phyloP scores from a whole-genome alignment of 495 filamentous ascomycete species.

The Chaetomium tenue region DNA sequence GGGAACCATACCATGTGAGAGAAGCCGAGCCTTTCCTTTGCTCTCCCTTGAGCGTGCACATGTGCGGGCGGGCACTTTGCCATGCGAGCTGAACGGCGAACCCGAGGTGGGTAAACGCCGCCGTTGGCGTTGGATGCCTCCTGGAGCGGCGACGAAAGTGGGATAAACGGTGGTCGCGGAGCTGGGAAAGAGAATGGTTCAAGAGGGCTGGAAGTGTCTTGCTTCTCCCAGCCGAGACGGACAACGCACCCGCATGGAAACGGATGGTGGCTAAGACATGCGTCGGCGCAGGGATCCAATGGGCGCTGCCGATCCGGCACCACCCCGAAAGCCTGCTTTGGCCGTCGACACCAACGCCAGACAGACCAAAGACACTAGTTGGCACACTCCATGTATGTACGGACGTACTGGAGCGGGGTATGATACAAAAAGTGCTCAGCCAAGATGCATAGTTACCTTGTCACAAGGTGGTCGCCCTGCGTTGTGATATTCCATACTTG shows the following conservation, averaged over 20 bases:
- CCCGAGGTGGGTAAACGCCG: background rate
- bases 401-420: background rate
- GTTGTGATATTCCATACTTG: background rate
- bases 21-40: background rate
- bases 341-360: background rate
- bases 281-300: constrained; percentile 15
- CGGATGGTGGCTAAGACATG: constrained; percentile 9
- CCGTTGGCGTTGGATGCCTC: constrained; percentile 1
- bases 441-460: background rate
- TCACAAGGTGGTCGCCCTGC: background rate
- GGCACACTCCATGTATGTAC: background rate
- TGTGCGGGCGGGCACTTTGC: background rate
- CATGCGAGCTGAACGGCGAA: constrained; percentile 3
- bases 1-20: background rate
- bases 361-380: no score
- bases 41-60: background rate
- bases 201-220: background rate
- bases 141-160: background rate
- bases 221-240: background rate
- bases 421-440: background rate
- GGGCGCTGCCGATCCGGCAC: constrained; percentile 14
- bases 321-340: background rate
- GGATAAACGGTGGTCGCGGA: background rate
- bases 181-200: background rate
- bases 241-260: constrained; percentile 3